phyloP scores from a whole-genome alignment of 306 rosid genomes.

The Malus fusca region DNA sequence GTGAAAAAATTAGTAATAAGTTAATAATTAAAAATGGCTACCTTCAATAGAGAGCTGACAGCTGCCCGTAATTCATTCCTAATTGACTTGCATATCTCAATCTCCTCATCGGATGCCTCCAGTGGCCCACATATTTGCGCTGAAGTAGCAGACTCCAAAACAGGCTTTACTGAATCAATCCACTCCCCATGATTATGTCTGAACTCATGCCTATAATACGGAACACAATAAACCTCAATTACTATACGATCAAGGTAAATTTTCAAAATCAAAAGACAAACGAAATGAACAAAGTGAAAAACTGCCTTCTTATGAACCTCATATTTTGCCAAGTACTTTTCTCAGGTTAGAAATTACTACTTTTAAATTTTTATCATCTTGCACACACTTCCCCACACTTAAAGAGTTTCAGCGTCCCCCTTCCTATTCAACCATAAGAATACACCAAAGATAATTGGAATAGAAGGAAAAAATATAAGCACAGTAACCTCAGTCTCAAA shows the following conservation, averaged over 20 bases:
- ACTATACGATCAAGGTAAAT: neutral
- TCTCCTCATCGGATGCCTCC: slow-evolving; percentile 43
- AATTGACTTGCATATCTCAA: slow-evolving; percentile 53
- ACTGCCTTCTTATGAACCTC: neutral
- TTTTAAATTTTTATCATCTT: neutral
- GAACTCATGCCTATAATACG: slow-evolving; percentile 64
- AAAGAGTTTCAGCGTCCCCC: neutral
- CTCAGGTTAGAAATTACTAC: neutral
- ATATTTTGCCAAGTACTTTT: neutral
- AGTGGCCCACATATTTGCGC: slow-evolving; percentile 41
- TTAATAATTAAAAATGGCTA: slow-evolving; percentile 16
- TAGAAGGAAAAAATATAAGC: neutral
- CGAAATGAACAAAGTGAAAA: neutral
- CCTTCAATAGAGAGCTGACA: slow-evolving; percentile 72
- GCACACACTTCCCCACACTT: neutral
- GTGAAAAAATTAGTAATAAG: neutral
- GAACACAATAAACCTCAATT: slow-evolving; percentile 1
- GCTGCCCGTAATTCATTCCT: slow-evolving; percentile 70
- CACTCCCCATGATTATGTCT: slow-evolving; percentile 55
- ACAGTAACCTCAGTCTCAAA: neutral
- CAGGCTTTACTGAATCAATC: slow-evolving; percentile 65
- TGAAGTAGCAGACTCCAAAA: slow-evolving; percentile 47
- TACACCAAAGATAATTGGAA: neutral
- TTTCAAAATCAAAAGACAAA: neutral
- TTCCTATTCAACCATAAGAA: neutral